phyloP scores from a whole-genome alignment of 2,329 filamentous ascomycete genomes.

The Colletotrichum sp. region DNA sequence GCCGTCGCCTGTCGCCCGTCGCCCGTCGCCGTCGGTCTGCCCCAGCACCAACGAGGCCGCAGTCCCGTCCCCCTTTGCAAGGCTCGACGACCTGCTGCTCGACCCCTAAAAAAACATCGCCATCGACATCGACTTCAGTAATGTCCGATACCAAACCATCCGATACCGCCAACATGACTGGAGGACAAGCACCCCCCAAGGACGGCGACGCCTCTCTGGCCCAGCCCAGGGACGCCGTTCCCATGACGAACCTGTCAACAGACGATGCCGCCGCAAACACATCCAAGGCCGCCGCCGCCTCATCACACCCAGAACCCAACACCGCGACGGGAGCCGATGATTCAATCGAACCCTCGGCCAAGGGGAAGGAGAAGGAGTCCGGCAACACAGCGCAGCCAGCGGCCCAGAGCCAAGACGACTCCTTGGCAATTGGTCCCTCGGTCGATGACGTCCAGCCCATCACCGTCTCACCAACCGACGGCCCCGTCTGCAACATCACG shows the following conservation, averaged over 20 bases:
- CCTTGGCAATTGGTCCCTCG: constrained; percentile 48
- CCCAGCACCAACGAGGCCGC: constrained; percentile 25
- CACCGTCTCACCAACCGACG: constrained; percentile 34
- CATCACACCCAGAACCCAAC: not conserved
- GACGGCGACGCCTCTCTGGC: constrained; percentile 31
- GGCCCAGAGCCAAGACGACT: constrained; percentile 36
- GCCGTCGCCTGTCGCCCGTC: not conserved
- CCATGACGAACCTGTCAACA: constrained; percentile 36
- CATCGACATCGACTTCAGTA: constrained; percentile 19
- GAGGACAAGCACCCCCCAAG: constrained; percentile 27
- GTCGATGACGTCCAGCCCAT: constrained; percentile 45
- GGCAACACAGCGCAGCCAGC: constrained; percentile 26
- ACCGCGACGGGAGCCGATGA: not conserved
- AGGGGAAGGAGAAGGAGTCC: constrained; percentile 39
- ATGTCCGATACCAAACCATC: constrained; percentile 25
- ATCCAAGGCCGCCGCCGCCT: constrained; percentile 1
- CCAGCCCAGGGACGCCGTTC: constrained; percentile 41
- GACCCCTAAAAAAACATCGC: constrained; percentile 22
- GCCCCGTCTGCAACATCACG: constrained; percentile 73
- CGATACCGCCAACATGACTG: constrained; percentile 36
- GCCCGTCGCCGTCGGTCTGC: not conserved
- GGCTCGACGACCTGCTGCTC: constrained; percentile 17
- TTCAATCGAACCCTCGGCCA: constrained; percentile 24
- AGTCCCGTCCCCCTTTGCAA: constrained; percentile 23
- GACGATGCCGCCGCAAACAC: constrained; percentile 13